These are phyloP conservation scores for Daedalea quercina DNA, from an alignment of 768 basidiomycete species.

Conservation along the genomic window DNA sequence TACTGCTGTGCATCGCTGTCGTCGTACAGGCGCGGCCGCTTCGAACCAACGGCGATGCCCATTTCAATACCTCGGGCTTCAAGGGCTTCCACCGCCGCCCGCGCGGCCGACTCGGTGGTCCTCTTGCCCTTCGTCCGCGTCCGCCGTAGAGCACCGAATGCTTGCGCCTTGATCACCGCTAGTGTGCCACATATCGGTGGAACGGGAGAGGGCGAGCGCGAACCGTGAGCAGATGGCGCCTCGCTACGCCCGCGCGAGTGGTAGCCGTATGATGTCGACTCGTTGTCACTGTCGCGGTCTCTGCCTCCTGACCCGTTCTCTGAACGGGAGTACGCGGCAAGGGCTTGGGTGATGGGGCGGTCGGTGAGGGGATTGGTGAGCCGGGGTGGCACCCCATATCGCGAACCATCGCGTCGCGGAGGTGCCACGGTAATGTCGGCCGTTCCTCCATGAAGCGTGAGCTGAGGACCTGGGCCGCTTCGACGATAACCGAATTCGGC, in stretches of 20 bases:
- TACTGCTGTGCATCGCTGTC: conserved; percentile 33
- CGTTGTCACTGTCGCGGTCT: conserved; percentile 44
- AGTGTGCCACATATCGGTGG: conserved; percentile 67
- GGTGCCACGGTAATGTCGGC: conserved; percentile 60
- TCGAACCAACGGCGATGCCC: conserved; percentile 33
- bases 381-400: conserved; percentile 41
- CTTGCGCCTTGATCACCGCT: conserved; percentile 87
- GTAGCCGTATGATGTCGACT: conserved; percentile 33
- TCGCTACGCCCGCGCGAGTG: conserved; percentile 22
- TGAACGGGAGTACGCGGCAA: conserved; percentile 39
- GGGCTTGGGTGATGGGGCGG: conserved; percentile 25
- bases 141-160: conserved; percentile 78
- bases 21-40: conserved; percentile 45
- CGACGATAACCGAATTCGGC: conserved; percentile 64
- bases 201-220: conserved; percentile 41
- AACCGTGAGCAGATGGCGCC: conserved; percentile 31
- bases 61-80: conserved; percentile 70
- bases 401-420: conserved; percentile 46
- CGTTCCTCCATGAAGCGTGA: conserved; percentile 68
- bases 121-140: conserved; percentile 71
- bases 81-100: conserved; percentile 74
- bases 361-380: conserved; percentile 25
- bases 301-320: conserved; percentile 41
- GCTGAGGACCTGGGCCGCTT: conserved; percentile 48
- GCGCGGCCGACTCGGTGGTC: conserved; percentile 63